phyloP scores from a whole-genome alignment of 2,329 filamentous ascomycete genomes.

The Lasiodiplodia sp. region DNA sequence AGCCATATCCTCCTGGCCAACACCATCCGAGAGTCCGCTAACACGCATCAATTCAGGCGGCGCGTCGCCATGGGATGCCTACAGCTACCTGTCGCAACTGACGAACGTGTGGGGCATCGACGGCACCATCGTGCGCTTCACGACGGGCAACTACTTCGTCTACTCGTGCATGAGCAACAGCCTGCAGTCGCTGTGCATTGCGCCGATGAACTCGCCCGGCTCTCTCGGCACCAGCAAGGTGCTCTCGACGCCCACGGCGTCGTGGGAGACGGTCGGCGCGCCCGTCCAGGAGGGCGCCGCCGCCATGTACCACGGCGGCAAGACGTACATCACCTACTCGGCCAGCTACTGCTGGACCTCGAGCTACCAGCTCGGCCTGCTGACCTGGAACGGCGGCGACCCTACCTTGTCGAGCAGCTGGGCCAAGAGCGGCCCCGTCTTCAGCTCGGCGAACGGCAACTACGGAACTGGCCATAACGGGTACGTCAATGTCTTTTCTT shows the following conservation, averaged over 20 bases:
- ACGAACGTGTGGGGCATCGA: constrained; percentile 62
- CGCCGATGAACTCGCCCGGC: constrained; percentile 50
- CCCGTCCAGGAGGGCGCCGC: constrained; percentile 65
- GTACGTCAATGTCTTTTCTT: constrained; percentile 33
- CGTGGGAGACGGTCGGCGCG: constrained; percentile 59
- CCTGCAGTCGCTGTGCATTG: constrained; percentile 53
- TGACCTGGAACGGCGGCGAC: constrained; percentile 62
- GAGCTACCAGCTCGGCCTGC: constrained; percentile 61
- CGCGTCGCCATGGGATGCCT: constrained; percentile 59
- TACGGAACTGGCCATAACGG: constrained; percentile 65
- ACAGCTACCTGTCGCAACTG: constrained; percentile 58
- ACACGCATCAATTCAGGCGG: constrained; percentile 50
- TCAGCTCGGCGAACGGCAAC: constrained; percentile 63
- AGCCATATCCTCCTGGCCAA: not conserved
- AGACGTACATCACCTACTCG: constrained; percentile 62
- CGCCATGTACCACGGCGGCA: constrained; percentile 61
- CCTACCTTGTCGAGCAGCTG: constrained; percentile 55
- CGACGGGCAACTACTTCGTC: constrained; percentile 59
- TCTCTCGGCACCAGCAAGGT: constrained; percentile 56
- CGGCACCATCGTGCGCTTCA: constrained; percentile 59
- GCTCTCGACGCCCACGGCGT: constrained; percentile 59
- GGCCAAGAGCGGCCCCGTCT: constrained; percentile 61
- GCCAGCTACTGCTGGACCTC: constrained; percentile 65
- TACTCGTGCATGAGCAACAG: constrained; percentile 61
- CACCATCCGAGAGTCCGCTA: not conserved